Conservation (phyloP, 768 basidiomycete genomes). For the Lentinula lateritia region DNA sequence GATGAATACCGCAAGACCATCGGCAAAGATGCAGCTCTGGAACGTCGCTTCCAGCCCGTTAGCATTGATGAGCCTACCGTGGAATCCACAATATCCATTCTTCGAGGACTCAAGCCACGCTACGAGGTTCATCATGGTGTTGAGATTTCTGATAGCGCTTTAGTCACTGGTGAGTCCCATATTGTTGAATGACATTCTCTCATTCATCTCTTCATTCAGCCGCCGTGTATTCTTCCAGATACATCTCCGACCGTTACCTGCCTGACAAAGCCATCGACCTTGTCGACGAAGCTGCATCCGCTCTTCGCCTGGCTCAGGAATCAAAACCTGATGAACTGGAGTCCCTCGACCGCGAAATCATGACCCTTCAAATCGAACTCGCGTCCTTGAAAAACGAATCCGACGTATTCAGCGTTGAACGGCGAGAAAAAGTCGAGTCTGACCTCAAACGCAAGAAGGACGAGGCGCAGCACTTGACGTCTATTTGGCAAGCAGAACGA, state of each 20-base stretch:
- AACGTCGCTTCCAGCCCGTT: conserved; percentile 88
- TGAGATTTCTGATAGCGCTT: conserved; percentile 80
- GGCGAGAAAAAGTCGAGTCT: conserved; percentile 60
- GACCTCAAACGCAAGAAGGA: conserved; percentile 56
- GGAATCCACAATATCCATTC: conserved; percentile 77
- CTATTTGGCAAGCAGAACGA: conserved; percentile 79
- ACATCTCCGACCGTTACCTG: conserved; percentile 82
- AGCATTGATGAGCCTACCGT: conserved; percentile 86
- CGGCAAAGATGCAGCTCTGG: conserved; percentile 86
- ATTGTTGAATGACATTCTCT: neutral
- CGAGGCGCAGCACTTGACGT: conserved; percentile 55
- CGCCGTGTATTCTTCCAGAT: conserved; percentile 78
- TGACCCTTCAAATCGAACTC: conserved; percentile 85
- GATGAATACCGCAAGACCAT: conserved; percentile 92
- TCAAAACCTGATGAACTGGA: conserved; percentile 85
- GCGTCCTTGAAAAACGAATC: conserved; percentile 86
- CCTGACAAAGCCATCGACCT: conserved; percentile 93
- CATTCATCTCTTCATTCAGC: conserved; percentile 35
- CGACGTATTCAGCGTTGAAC: conserved; percentile 78
- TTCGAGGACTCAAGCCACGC: conserved; percentile 76
- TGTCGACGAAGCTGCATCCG: conserved; percentile 88
- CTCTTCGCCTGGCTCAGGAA: conserved; percentile 83
- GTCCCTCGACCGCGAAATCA: conserved; percentile 72
- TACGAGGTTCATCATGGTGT: conserved; percentile 95
- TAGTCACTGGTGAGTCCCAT: conserved; percentile 67